Evolutionary conservation across 2,329 filamentous ascomycete species (phyloP), one percentile per base, ranked within the genome.

Genomic region (Aspergillus pseudonomiae): DNA sequence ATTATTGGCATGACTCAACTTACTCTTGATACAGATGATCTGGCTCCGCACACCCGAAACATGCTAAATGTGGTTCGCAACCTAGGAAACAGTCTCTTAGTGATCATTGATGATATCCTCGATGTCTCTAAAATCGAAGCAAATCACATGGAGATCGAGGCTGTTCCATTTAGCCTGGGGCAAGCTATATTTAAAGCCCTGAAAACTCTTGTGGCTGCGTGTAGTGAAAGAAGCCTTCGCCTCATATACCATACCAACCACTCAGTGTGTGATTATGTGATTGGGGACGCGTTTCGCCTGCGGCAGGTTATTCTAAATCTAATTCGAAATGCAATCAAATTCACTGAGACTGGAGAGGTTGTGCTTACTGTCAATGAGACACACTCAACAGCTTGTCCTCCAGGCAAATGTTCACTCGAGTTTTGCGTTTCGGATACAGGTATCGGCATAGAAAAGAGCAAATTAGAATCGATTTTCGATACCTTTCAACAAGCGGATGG

Each of bases 41-140:
- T 99, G 63, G 97, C 94, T 53, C 91, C 94, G 73, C 96, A 97
- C 74, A 95, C 97, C 74, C 89, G 95, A 70, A 95, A 99, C 80
- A 98, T 97, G 94, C 83, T 98, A 78, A 98, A 97, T 71, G 97
- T 97, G 73, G 94, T 99, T 70, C 94, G 97, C 80, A 96, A 96
- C 74, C 84, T 98, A 70, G 95, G 94, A 69, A 97, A 97, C 81
- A 97, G 94, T 80, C 82, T 99, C 71, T 82, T 99, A 73, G 98
- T 94, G 57, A 98, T 98, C 71, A 98, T 99, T 74, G 94, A 99
- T 77, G 87, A 89, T 70, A 89, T 89, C 69, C 80, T 89, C 63
- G 88, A 89, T 77, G 89, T 89, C 65, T 88, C 86, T 26, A 89
- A 89, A 79, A 89, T 99, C 70, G 94, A 98, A 80, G 95, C 95